These are phyloP conservation scores for Petunia hybrid DNA, from an alignment of 305 asterid genomes.

Conservation along the genomic window DNA sequence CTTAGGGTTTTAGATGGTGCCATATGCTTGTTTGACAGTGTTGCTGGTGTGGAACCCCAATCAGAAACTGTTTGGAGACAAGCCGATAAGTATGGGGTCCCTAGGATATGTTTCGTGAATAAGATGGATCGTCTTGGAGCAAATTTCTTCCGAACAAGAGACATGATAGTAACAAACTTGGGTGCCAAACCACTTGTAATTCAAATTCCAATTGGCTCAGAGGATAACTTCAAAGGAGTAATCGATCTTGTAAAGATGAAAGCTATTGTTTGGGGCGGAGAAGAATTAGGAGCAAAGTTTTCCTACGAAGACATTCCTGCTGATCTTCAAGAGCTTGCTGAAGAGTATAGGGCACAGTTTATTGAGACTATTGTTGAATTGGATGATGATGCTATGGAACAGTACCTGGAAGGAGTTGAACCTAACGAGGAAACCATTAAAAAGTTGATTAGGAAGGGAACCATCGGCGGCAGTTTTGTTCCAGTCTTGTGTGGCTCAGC, in stretches of 20 bases:
- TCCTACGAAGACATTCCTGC: constrained; percentile 76
- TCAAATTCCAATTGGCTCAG: constrained; percentile 88
- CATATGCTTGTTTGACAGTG: constrained; percentile 92
- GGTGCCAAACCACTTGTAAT: constrained; percentile 93
- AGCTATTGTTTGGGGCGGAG: constrained; percentile 88
- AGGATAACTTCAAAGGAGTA: constrained; percentile 81
- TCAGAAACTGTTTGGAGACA: constrained; percentile 99
- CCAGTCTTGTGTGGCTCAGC: constrained; percentile 96
- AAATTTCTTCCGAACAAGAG: constrained; percentile 84
- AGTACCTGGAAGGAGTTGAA: constrained; percentile 84
- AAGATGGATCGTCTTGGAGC: constrained; percentile 99
- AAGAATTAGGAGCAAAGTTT: constrained; percentile 96
- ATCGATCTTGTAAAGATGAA: constrained; percentile 88
- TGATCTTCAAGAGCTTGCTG: constrained; percentile 73
- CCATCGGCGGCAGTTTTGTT: constrained; percentile 67
- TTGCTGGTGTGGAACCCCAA: constrained; percentile 98
- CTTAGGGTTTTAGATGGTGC: constrained; percentile 95
- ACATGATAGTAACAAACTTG: constrained; percentile 84
- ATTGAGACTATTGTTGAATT: constrained; percentile 73
- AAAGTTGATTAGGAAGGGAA: constrained; percentile 75
- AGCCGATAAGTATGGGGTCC: constrained; percentile 97
- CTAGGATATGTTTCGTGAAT: constrained; percentile 91
- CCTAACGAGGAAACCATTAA: constrained; percentile 79
- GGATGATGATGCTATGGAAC: constrained; percentile 86
- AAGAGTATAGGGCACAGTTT: constrained; percentile 73